Evolutionary conservation across 2,329 filamentous ascomycete genomes (phyloP).

Genomic region (Alternaria rosae): DNA sequence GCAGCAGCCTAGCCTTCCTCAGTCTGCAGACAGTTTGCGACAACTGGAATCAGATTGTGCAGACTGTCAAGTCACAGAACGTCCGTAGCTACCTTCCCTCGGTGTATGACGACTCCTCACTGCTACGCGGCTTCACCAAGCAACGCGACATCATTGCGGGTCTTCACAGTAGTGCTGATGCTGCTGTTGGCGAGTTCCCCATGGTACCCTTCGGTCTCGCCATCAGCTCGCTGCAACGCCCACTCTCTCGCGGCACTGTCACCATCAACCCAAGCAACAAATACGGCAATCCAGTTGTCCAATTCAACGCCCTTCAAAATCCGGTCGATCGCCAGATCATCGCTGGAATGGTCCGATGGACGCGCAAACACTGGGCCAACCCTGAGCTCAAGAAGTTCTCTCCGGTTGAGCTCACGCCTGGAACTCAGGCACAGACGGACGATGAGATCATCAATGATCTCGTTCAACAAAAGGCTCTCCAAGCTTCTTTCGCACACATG

Average conservation of each 20-base stretch:
- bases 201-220: constrained; percentile 36
- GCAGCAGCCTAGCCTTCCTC: constrained; percentile 32
- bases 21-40: constrained; percentile 25
- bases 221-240: constrained; percentile 29
- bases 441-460: constrained; percentile 34
- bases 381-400: constrained; percentile 40
- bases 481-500: constrained; percentile 37
- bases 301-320: constrained; percentile 46
- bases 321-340: constrained; percentile 48
- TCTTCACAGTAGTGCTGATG: constrained; percentile 29
- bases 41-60: constrained; percentile 26
- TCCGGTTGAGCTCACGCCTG: constrained; percentile 43
- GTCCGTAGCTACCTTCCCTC: constrained; percentile 25
- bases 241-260: constrained; percentile 48
- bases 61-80: constrained; percentile 29
- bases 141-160: constrained; percentile 37
- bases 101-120: constrained; percentile 23
- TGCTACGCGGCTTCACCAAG: constrained; percentile 29
- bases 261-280: constrained; percentile 48
- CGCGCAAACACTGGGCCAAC: constrained; percentile 44
- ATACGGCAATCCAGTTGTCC: constrained; percentile 38
- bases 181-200: constrained; percentile 43
- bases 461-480: constrained; percentile 19
- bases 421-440: constrained; percentile 29
- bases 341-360: constrained; percentile 45